Evolutionary conservation across 441 rosid genomes (phyloP).

Genomic region (Theobroma grandiflorum): DNA sequence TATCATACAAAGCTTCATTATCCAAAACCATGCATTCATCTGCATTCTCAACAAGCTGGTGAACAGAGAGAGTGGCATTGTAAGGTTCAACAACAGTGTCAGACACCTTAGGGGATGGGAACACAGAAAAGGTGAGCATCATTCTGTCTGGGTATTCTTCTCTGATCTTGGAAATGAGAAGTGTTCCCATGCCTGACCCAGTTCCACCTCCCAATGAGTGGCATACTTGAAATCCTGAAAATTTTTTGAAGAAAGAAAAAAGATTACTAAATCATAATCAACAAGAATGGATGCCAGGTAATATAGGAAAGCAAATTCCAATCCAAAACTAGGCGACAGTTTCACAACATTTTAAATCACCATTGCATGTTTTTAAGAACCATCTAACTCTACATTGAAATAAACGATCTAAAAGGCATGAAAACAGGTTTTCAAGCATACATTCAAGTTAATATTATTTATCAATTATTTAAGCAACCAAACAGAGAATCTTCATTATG

Average conservation of each 20-base stretch:
- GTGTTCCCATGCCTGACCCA: conserved; percentile 64
- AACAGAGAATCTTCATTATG: neutral
- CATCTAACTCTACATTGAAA: too few species aligned
- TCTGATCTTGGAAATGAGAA: conserved; percentile 57
- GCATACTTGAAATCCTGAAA: conserved; percentile 59
- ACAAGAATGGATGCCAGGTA: neutral
- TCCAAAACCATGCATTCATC: conserved; percentile 66
- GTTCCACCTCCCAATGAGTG: conserved; percentile 65
- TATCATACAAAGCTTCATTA: conserved; percentile 62
- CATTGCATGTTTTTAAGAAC: neutral
- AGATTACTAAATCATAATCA: neutral
- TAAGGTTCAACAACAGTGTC: conserved; percentile 67
- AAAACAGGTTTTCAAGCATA: neutral
- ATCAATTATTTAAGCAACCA: neutral
- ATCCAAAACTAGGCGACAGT: neutral
- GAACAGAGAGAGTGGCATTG: conserved; percentile 64
- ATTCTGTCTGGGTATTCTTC: conserved; percentile 61
- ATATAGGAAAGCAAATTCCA: neutral
- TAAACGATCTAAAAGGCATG: too few species aligned
- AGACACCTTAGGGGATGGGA: conserved; percentile 63
- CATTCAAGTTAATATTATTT: neutral
- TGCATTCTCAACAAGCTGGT: conserved; percentile 64
- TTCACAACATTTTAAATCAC: neutral
- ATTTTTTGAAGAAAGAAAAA: neutral
- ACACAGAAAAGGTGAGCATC: conserved; percentile 65